Conservation (phyloP, 2,329 filamentous ascomycete species). For the Sporothrix humicola region DNA sequence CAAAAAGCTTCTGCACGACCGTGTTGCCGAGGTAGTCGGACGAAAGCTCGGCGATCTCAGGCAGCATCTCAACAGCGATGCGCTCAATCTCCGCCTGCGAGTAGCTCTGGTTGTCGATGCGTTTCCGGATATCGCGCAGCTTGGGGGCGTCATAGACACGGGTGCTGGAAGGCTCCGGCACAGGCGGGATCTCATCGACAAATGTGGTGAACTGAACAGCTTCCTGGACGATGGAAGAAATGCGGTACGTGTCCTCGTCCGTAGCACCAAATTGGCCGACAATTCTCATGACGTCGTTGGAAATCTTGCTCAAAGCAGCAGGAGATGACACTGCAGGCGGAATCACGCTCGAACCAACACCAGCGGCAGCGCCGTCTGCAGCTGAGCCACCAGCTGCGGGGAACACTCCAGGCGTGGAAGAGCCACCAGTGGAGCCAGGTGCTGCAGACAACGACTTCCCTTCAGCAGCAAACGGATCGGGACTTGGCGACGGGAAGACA, state of each 20-base stretch:
- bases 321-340: conserved; percentile 64
- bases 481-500: conserved; percentile 86
- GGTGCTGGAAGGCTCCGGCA: conserved; percentile 86
- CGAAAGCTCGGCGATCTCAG: conserved; percentile 91
- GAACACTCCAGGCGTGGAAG: background rate
- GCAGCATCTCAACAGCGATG: conserved; percentile 91
- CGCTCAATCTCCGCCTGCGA: conserved; percentile 87
- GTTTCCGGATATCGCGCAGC: conserved; percentile 92
- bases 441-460: conserved; percentile 43
- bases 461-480: conserved; percentile 74
- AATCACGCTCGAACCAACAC: conserved; percentile 39
- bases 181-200: conserved; percentile 82
- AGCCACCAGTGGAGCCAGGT: conserved; percentile 44
- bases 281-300: conserved; percentile 82
- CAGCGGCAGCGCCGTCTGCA: conserved; percentile 35
- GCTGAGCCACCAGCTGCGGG: conserved; percentile 41
- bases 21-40: conserved; percentile 98
- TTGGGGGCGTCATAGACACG: conserved; percentile 92
- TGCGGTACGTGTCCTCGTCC: conserved; percentile 75
- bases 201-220: conserved; percentile 77
- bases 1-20: conserved; percentile 98
- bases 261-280: conserved; percentile 86
- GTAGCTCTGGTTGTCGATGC: conserved; percentile 93
- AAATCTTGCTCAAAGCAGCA: conserved; percentile 76
- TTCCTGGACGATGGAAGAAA: conserved; percentile 73